Evolutionary conservation across 108 stramenopile species (phyloP).

Genomic region (Skeletonema potamos): DNA sequence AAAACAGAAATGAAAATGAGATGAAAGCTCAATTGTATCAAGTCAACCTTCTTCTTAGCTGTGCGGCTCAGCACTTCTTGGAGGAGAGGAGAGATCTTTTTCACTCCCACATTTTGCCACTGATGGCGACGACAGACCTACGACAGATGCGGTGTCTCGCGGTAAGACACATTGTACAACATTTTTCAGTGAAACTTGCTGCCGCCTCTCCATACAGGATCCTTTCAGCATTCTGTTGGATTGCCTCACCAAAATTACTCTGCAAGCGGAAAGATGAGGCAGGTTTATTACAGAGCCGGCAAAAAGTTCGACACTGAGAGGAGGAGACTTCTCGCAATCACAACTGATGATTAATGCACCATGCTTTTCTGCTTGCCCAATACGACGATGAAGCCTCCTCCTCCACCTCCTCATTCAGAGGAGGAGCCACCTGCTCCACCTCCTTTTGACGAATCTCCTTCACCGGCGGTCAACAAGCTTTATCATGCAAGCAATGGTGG

Average conservation of each 20-base stretch:
- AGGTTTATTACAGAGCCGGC: not conserved
- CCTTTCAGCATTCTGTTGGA: not conserved
- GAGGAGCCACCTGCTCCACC: not conserved
- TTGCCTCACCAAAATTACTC: not conserved
- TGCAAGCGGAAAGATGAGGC: too few species aligned
- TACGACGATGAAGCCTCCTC: not conserved
- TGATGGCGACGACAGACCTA: not conserved
- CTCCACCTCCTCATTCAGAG: too few species aligned
- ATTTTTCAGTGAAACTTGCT: not conserved
- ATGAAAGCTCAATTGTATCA: too few species aligned
- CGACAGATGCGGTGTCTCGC: not conserved
- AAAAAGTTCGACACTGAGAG: not conserved
- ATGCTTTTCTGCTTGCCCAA: not conserved
- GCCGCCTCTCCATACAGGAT: not conserved
- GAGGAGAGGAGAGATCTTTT: not conserved
- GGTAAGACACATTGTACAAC: not conserved
- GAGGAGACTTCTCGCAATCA: not conserved
- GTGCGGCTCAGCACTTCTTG: not conserved
- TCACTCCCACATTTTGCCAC: not conserved
- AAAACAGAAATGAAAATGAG: not conserved
- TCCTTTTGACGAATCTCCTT: not conserved
- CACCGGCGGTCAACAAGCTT: not conserved
- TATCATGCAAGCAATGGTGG: not conserved
- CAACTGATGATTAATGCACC: not conserved
- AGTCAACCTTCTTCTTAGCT: too few species aligned